phyloP scores from a whole-genome alignment of 2,329 filamentous ascomycete genomes.

The Sclerotiophoma versabilis region DNA sequence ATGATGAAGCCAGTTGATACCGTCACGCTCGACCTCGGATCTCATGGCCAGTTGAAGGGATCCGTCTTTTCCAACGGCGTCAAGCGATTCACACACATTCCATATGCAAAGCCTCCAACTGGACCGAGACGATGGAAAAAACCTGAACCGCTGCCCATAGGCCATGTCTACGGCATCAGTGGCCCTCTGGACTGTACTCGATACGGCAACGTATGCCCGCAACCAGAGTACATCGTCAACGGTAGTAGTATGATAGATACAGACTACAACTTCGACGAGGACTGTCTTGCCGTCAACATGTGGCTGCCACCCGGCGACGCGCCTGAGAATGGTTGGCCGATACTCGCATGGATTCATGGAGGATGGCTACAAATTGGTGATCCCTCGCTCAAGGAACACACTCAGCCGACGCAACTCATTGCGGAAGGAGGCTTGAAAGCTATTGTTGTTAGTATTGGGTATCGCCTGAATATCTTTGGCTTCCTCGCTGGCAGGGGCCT shows the following conservation, averaged over 20 bases:
- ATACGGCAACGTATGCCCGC: slow-evolving; percentile 12
- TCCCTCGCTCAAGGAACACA: slow-evolving; percentile 4
- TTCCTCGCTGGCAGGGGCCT: slow-evolving; percentile 14
- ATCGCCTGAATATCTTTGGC: slow-evolving; percentile 17
- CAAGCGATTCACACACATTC: slow-evolving; percentile 10
- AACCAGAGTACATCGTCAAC: slow-evolving; percentile 9
- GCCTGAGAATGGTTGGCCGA: slow-evolving; percentile 9
- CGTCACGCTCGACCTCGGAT: slow-evolving; percentile 6
- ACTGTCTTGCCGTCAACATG: slow-evolving; percentile 11
- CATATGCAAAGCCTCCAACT: slow-evolving; percentile 6
- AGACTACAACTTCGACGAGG: slow-evolving; percentile 9
- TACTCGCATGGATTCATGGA: slow-evolving; percentile 13
- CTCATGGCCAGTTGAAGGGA: slow-evolving; percentile 6
- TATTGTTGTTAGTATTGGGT: slow-evolving; percentile 14
- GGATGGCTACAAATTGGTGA: slow-evolving; percentile 15
- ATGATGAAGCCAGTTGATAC: slow-evolving; percentile 4
- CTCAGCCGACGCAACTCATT: slow-evolving; percentile 13
- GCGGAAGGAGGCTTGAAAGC: slow-evolving; percentile 9
- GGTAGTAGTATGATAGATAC: slow-evolving; percentile 4
- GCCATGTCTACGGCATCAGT: slow-evolving; percentile 5
- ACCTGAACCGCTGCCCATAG: slow-evolving; percentile 7
- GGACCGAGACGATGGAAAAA: slow-evolving; percentile 8
- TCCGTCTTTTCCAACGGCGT: slow-evolving; percentile 6
- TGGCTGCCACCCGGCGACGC: slow-evolving; percentile 9
- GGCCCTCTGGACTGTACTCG: slow-evolving; percentile 8